These are phyloP conservation scores for Neopestalotiopsis sp. DNA, from an alignment of 2,329 filamentous ascomycete genomes.

Conservation along the genomic window DNA sequence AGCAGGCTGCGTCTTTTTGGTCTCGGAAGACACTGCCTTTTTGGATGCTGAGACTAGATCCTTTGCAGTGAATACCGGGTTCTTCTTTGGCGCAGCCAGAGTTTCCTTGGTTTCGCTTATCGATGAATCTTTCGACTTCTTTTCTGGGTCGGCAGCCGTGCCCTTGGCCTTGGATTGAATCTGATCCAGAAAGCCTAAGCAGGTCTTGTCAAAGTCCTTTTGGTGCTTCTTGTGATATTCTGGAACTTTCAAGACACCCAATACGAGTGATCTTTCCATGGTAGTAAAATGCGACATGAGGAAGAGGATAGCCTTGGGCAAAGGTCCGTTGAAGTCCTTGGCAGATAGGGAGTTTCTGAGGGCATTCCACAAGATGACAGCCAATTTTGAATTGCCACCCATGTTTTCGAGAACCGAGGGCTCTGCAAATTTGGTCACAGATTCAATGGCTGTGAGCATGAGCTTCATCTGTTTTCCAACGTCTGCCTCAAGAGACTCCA, in stretches of 20 bases:
- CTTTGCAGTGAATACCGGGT: constrained; percentile 17
- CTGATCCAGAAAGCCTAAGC: constrained; percentile 49
- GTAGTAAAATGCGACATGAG: constrained; percentile 69
- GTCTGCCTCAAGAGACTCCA: constrained; percentile 32
- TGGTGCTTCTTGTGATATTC: constrained; percentile 71
- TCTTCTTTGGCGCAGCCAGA: constrained; percentile 5
- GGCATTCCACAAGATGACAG: constrained; percentile 59
- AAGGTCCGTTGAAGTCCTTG: constrained; percentile 56
- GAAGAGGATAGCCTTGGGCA: constrained; percentile 61
- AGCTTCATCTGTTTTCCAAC: constrained; percentile 53
- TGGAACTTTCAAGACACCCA: constrained; percentile 70
- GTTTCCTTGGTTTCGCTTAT: constrained; percentile 4
- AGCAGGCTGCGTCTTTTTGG: constrained; percentile 12
- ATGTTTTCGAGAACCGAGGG: constrained; percentile 62
- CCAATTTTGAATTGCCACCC: constrained; percentile 61
- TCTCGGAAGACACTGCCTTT: not conserved
- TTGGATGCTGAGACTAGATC: constrained; percentile 23
- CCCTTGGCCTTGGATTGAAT: constrained; percentile 37
- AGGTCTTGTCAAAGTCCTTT: constrained; percentile 64
- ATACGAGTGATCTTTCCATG: constrained; percentile 61
- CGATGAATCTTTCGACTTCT: constrained; percentile 5
- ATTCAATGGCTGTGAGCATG: constrained; percentile 57
- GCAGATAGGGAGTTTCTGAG: constrained; percentile 60
- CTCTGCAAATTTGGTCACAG: constrained; percentile 60
- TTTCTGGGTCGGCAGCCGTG: constrained; percentile 23